Percentiles rank a stretch among this genome's conserved stretches.
Evolutionary conservation across 805 yeast species (phyloP).

Genomic region (Priceomyces fermenticarens): DNA sequence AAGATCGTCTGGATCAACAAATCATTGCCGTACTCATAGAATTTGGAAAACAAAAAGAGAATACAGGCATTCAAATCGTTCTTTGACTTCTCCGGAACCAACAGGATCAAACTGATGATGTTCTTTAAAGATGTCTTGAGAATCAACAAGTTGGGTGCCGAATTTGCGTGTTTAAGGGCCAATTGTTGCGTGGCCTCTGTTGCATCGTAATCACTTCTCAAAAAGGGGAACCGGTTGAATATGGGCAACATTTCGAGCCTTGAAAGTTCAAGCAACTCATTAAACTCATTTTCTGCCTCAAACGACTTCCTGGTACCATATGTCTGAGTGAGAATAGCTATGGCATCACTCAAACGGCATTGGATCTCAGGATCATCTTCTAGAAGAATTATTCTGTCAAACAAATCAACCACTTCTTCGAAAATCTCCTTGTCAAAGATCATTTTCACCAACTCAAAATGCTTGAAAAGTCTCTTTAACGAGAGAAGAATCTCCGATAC

Average conservation of each 20-base stretch:
- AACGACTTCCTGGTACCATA: constrained; percentile 34
- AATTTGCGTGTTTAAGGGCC: constrained; percentile 25
- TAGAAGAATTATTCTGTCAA: constrained; percentile 67
- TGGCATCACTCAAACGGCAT: constrained; percentile 42
- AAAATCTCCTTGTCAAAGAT: constrained; percentile 67
- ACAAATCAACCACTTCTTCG: constrained; percentile 69
- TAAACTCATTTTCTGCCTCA: constrained; percentile 51
- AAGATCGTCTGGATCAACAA: constrained; percentile 47
- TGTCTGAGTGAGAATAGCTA: constrained; percentile 27
- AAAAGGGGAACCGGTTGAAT: constrained; percentile 56
- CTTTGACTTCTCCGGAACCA: constrained; percentile 66
- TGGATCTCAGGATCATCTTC: constrained; percentile 64
- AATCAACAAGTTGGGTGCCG: constrained; percentile 37
- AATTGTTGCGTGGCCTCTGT: constrained; percentile 22
- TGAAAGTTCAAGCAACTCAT: constrained; percentile 77
- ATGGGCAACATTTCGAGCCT: constrained; percentile 67
- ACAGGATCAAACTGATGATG: constrained; percentile 59
- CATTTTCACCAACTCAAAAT: constrained; percentile 53
- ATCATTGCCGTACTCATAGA: constrained; percentile 45
- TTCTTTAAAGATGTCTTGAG: constrained; percentile 49
- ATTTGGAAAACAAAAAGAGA: constrained; percentile 56
- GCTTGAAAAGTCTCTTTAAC: constrained; percentile 49
- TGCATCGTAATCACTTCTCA: constrained; percentile 44
- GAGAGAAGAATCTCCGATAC: constrained; percentile 51
- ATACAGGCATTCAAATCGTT: constrained; percentile 71